These are phyloP conservation scores for Evernia prunastri DNA, from an alignment of 495 filamentous ascomycete genomes.

Conservation along the genomic window DNA sequence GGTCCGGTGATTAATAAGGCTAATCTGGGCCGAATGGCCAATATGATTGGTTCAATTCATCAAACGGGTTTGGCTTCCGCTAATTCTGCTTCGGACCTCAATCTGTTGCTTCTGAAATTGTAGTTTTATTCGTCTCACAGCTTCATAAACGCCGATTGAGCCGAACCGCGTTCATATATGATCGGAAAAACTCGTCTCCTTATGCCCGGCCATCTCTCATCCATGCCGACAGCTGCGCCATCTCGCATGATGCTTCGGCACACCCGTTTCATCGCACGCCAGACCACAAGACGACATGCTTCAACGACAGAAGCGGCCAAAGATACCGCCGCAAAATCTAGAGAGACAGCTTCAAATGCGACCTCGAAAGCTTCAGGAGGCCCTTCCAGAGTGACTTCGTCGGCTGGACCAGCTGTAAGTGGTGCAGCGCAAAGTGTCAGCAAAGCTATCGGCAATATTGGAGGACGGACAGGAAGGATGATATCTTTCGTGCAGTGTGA, in stretches of 20 bases:
- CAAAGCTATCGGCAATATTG: conserved; percentile 64
- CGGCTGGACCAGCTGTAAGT: conserved; percentile 70
- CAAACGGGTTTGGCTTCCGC: conserved; percentile 15
- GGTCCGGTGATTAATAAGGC: conserved; percentile 13
- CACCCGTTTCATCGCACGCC: conserved; percentile 51
- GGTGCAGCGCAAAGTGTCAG: conserved; percentile 59
- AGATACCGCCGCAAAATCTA: conserved; percentile 54
- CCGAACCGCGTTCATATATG: not conserved
- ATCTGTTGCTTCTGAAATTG: conserved; percentile 7
- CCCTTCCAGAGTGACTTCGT: conserved; percentile 72
- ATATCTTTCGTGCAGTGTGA: conserved; percentile 82
- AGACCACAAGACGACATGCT: conserved; percentile 52
- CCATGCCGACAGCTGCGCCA: conserved; percentile 40
- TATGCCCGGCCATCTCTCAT: conserved; percentile 19
- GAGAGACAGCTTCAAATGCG: conserved; percentile 55
- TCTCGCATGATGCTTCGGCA: conserved; percentile 55
- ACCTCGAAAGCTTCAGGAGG: conserved; percentile 77
- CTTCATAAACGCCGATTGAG: not conserved
- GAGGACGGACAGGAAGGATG: conserved; percentile 75
- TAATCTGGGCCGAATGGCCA: too few species aligned
- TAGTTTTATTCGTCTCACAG: not conserved
- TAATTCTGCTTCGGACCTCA: conserved; percentile 13
- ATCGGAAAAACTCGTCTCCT: not conserved
- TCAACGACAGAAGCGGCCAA: conserved; percentile 64
- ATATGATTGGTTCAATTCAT: too few species aligned